A percentile compares a stretch with the other conserved stretches of the same genome.
Evolutionary conservation across 495 filamentous ascomycete species (phyloP).

Genomic region (Patellaria atrata): DNA sequence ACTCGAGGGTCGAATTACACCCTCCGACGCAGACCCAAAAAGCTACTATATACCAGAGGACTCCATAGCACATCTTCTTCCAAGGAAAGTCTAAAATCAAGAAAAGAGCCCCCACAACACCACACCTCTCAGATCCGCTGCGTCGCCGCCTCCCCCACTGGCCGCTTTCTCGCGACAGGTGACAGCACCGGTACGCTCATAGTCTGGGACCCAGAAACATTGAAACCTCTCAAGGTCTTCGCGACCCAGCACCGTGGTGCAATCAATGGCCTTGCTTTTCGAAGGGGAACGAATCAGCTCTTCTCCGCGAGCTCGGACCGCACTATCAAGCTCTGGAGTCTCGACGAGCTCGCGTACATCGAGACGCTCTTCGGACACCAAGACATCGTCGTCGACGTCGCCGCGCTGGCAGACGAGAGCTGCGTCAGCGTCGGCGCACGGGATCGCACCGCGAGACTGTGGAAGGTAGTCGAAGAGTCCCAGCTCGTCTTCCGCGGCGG

Average conservation of each 20-base stretch:
- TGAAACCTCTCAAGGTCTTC: slow-evolving; percentile 70
- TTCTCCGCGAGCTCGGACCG: slow-evolving; percentile 81
- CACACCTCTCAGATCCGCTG: slow-evolving; percentile 64
- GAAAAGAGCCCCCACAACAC: slow-evolving; percentile 42
- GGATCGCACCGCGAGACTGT: slow-evolving; percentile 84
- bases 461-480: slow-evolving; percentile 92
- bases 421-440: slow-evolving; percentile 82
- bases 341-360: slow-evolving; percentile 74
- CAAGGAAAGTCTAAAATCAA: slow-evolving; percentile 31
- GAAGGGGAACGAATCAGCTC: slow-evolving; percentile 73
- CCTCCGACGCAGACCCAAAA: slow-evolving; percentile 56
- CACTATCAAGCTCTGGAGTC: slow-evolving; percentile 77
- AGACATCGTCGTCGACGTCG: slow-evolving; percentile 70
- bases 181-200: slow-evolving; percentile 68
- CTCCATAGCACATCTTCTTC: not conserved
- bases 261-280: slow-evolving; percentile 71
- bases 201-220: slow-evolving; percentile 66
- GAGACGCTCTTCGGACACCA: slow-evolving; percentile 96
- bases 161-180: slow-evolving; percentile 82
- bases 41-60: slow-evolving; percentile 41
- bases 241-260: slow-evolving; percentile 84
- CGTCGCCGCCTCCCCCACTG: slow-evolving; percentile 74
- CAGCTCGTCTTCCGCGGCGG: slow-evolving; percentile 91
- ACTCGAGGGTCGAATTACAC: slow-evolving; percentile 45
- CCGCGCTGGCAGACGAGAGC: slow-evolving; percentile 57